Evolutionary conservation across 768 basidiomycete species (phyloP).

Genomic region (Mycena albidolilacea): DNA sequence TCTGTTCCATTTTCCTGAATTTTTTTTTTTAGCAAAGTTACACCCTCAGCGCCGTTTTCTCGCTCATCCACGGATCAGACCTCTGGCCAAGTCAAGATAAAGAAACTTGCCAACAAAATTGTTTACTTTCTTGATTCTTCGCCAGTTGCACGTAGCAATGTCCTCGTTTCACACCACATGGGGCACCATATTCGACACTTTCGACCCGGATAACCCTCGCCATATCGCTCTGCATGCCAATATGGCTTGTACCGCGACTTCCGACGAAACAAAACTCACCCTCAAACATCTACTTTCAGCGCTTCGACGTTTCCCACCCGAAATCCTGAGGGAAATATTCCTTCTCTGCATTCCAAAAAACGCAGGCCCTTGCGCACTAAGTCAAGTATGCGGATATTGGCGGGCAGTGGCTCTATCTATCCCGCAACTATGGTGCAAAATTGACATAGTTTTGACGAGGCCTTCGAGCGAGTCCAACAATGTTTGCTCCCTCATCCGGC

Average conservation of each 20-base stretch:
- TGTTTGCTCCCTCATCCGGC: background rate
- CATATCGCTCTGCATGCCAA: conserved; percentile 1
- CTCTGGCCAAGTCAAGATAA: background rate
- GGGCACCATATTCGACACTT: background rate
- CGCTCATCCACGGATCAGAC: too few relatives aligned
- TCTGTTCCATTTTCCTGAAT: too few relatives aligned
- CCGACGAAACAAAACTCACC: background rate
- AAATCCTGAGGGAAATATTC: background rate
- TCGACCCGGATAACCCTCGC: background rate
- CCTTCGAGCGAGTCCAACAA: background rate
- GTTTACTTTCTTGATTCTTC: background rate
- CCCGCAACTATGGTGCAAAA: background rate
- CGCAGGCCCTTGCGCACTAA: background rate
- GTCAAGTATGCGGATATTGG: conserved; percentile 2
- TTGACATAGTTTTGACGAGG: background rate
- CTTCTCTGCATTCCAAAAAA: background rate
- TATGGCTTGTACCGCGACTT: background rate
- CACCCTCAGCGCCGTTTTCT: too few relatives aligned
- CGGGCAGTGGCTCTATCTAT: background rate
- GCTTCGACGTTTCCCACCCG: background rate
- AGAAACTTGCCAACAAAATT: background rate
- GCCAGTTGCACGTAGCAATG: background rate
- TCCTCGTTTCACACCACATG: background rate
- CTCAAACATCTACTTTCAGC: background rate
- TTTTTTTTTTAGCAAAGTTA: too few relatives aligned